These are phyloP conservation scores for Aspergillus terreus DNA, from an alignment of 2,329 filamentous ascomycete genomes.

Conservation along the genomic window DNA sequence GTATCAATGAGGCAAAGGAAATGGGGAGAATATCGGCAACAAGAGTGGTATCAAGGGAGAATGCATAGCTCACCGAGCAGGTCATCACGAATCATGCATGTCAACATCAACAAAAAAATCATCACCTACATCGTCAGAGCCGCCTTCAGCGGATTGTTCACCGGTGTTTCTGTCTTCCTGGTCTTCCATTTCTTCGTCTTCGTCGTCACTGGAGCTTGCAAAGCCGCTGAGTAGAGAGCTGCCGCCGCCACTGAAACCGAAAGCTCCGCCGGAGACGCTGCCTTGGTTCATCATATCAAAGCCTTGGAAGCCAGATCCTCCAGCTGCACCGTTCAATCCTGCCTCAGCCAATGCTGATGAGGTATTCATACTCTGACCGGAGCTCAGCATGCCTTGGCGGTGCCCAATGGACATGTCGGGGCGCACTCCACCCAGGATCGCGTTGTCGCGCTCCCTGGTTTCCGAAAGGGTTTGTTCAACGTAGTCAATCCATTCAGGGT, in stretches of 20 bases:
- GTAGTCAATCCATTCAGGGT: constrained; percentile 88
- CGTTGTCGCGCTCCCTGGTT: constrained; percentile 92
- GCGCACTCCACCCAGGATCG: constrained; percentile 91
- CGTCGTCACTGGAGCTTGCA: constrained; percentile 91
- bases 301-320: constrained; percentile 48
- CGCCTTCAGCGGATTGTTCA: constrained; percentile 43
- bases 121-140: constrained; percentile 65
- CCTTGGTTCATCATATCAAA: constrained; percentile 66
- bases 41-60: constrained; percentile 13
- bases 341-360: constrained; percentile 75
- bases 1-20: constrained; percentile 1
- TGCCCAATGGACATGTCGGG: constrained; percentile 85
- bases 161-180: constrained; percentile 51
- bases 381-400: constrained; percentile 63
- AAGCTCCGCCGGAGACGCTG: constrained; percentile 65
- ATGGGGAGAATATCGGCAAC: constrained; percentile 3
- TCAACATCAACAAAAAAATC: constrained; percentile 59
- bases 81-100: constrained; percentile 53
- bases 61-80: constrained; percentile 1
- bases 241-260: constrained; percentile 64
- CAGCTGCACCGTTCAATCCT: constrained; percentile 66
- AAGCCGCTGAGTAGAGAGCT: constrained; percentile 78
- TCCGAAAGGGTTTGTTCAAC: constrained; percentile 90
- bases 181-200: constrained; percentile 84
- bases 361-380: constrained; percentile 54